A percentile compares a stretch with the other conserved stretches of the same genome.
Conservation (phyloP, 2,329 filamentous ascomycete species). For the Venturia nashicola region DNA sequence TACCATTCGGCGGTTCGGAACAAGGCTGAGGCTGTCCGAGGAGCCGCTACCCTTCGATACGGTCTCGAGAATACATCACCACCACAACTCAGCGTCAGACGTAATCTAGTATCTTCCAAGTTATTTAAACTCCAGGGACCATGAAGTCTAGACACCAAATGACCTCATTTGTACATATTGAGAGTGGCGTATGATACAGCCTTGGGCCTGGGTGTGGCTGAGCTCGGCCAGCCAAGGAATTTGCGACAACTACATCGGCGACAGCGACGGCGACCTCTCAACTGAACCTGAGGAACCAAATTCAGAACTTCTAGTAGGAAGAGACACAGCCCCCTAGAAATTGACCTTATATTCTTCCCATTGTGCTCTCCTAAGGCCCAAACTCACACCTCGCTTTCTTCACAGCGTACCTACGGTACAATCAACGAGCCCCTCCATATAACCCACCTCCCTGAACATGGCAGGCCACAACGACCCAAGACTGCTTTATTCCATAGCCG, state of each 20-base stretch:
- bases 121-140: too few relatives aligned
- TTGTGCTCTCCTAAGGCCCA: neutral
- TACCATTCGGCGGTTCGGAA: too few relatives aligned
- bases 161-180: too few relatives aligned
- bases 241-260: neutral
- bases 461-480: constrained; percentile 40
- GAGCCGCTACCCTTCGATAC: too few relatives aligned
- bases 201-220: neutral
- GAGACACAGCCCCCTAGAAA: neutral
- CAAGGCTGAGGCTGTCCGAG: too few relatives aligned
- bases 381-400: neutral
- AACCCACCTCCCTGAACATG: neutral
- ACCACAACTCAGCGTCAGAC: too few relatives aligned
- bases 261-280: neutral
- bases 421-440: neutral
- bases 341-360: neutral
- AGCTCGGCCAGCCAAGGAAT: neutral
- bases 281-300: neutral
- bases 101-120: too few relatives aligned
- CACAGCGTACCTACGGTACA: neutral
- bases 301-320: neutral
- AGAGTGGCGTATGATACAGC: too few relatives aligned
- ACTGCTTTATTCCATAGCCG: constrained; percentile 52
- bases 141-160: too few relatives aligned
- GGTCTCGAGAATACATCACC: too few relatives aligned